Percentiles rank a stretch among this genome's conserved stretches.
Conservation (phyloP, 1,284 basidiomycete genomes). For the Takashimella tepidaria region DNA sequence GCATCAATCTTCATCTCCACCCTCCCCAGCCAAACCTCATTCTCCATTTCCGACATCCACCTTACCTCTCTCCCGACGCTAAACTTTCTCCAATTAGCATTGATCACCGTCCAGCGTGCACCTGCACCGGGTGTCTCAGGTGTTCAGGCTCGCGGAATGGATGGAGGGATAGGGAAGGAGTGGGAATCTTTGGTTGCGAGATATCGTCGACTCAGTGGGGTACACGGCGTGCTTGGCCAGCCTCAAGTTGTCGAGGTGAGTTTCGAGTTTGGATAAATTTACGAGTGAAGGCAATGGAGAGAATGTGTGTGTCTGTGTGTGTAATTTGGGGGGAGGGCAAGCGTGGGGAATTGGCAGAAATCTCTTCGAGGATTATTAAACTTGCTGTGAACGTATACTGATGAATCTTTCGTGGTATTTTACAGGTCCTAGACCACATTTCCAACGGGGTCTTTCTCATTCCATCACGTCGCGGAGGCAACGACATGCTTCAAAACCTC, state of each 20-base stretch:
- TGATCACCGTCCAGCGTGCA: constrained; percentile 71
- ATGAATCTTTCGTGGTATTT: too few species aligned
- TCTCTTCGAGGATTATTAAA: too few species aligned
- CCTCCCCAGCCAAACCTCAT: constrained; percentile 30
- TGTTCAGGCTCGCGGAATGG: constrained; percentile 56
- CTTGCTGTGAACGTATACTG: neutral
- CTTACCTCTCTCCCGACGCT: constrained; percentile 66
- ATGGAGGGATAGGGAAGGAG: constrained; percentile 53
- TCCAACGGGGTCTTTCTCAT: constrained; percentile 66
- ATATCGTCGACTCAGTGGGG: constrained; percentile 55
- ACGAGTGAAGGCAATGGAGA: too few species aligned
- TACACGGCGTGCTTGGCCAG: constrained; percentile 57
- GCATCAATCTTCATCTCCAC: constrained; percentile 50
- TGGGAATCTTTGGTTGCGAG: constrained; percentile 78
- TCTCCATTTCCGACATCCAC: constrained; percentile 58
- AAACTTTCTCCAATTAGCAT: constrained; percentile 82
- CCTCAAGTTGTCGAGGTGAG: constrained; percentile 70
- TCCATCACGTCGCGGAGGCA: constrained; percentile 62
- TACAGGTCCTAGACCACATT: constrained; percentile 59
- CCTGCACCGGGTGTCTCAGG: constrained; percentile 54
- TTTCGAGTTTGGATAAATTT: too few species aligned
- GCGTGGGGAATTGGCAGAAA: too few species aligned
- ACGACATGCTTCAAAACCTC: constrained; percentile 77
- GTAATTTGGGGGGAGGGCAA: too few species aligned
- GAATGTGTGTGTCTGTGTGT: too few species aligned